Percentiles rank a stretch among this genome's conserved stretches.
phyloP scores from a whole-genome alignment of 176 grass and related monocot genomes.

The Oropetium thomaeum region DNA sequence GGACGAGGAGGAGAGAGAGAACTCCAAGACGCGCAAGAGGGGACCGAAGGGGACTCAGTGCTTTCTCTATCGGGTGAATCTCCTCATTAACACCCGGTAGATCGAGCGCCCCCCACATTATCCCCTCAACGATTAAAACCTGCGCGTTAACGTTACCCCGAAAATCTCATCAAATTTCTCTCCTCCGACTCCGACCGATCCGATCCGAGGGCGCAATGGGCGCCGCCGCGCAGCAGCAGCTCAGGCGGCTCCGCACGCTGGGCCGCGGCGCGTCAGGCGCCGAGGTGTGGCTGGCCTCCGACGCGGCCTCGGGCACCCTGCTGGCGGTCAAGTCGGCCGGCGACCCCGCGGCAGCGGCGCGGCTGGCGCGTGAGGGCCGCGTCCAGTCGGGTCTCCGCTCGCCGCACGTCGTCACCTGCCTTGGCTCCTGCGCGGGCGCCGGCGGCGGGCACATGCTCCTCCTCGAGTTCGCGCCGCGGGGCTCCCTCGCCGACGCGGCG shows the following conservation, averaged over 20 bases:
- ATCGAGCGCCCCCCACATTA: neutral
- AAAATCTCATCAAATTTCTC: too few relatives aligned
- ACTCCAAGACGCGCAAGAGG: neutral
- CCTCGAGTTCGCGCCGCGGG: slow-evolving; percentile 66
- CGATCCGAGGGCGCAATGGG: too few relatives aligned
- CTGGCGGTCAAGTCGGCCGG: slow-evolving; percentile 60
- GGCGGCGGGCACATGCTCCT: slow-evolving; percentile 38
- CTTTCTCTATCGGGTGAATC: neutral
- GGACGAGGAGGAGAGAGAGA: slow-evolving; percentile 6
- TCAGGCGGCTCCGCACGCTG: slow-evolving; percentile 26
- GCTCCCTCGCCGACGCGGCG: slow-evolving; percentile 55
- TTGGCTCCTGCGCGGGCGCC: slow-evolving; percentile 22
- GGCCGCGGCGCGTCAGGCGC: slow-evolving; percentile 51
- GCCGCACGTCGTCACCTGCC: slow-evolving; percentile 54
- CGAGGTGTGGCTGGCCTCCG: slow-evolving; percentile 43
- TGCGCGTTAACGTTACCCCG: too few relatives aligned
- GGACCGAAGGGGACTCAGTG: neutral
- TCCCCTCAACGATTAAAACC: neutral
- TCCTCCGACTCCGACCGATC: slow-evolving; percentile 6
- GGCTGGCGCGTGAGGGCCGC: slow-evolving; percentile 45
- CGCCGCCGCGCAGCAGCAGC: slow-evolving; percentile 13
- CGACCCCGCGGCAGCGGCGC: neutral
- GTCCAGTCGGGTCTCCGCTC: slow-evolving; percentile 41
- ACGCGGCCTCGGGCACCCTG: slow-evolving; percentile 34
- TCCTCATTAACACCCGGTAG: neutral